Evolutionary conservation across 768 basidiomycete species (phyloP).

Genomic region (Leucosporidium creatinivorum): DNA sequence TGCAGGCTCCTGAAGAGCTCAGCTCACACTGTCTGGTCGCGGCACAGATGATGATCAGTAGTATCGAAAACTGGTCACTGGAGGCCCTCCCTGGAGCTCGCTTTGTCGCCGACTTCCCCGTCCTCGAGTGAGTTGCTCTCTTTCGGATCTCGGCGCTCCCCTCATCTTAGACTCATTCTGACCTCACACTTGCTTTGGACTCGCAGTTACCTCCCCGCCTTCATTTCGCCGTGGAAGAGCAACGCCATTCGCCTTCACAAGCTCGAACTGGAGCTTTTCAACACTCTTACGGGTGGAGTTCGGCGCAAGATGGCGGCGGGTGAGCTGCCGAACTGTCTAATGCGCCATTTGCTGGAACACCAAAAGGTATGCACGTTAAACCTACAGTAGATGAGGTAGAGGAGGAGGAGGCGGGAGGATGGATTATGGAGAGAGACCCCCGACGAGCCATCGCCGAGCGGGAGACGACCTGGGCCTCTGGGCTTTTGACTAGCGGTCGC

Average conservation of each 20-base stretch:
- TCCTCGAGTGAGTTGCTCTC: background rate
- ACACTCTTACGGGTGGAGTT: background rate
- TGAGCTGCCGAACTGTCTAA: constrained; percentile 1
- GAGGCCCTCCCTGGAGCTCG: constrained; percentile 10
- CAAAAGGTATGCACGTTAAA: too few species aligned
- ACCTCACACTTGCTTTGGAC: too few species aligned
- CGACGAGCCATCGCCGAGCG: too few species aligned
- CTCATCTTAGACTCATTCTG: too few species aligned
- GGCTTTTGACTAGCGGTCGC: too few species aligned
- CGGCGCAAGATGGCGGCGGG: constrained; percentile 5
- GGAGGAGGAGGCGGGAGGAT: too few species aligned
- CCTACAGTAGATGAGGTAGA: too few species aligned
- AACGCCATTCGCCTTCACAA: background rate
- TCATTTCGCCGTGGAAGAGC: constrained; percentile 18
- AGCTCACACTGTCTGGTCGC: too few species aligned
- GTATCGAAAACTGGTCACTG: background rate
- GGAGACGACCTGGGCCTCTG: too few species aligned
- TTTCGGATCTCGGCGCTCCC: background rate
- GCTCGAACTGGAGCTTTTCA: constrained; percentile 3
- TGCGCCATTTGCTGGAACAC: background rate
- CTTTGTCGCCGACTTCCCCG: background rate
- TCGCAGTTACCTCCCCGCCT: constrained; percentile 2
- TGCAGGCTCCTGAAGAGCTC: too few species aligned
- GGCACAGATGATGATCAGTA: background rate
- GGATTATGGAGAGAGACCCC: too few species aligned